These are phyloP conservation scores for Pseudogymnoascus sp. DNA, from an alignment of 2,329 filamentous ascomycete genomes.

Conservation along the genomic window DNA sequence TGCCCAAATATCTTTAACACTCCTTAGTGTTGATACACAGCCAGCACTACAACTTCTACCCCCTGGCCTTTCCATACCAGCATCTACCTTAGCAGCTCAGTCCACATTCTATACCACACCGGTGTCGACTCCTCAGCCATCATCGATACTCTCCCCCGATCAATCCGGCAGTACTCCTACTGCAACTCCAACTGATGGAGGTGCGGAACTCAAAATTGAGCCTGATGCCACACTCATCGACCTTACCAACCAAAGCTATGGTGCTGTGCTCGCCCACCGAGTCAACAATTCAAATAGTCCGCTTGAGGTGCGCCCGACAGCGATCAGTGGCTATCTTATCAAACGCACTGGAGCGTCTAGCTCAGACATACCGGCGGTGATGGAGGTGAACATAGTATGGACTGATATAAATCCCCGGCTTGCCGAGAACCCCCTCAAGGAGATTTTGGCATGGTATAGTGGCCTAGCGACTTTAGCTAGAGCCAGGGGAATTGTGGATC, in stretches of 20 bases:
- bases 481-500: conserved; percentile 55
- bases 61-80: conserved; percentile 40
- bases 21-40: conserved; percentile 58
- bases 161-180: conserved; percentile 38
- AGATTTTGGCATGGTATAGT: conserved; percentile 64
- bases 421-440: conserved; percentile 42
- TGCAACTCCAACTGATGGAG: conserved; percentile 28
- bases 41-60: conserved; percentile 59
- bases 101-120: conserved; percentile 51
- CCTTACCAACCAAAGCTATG: conserved; percentile 68
- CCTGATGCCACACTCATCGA: conserved; percentile 65
- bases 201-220: conserved; percentile 46
- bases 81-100: conserved; percentile 35
- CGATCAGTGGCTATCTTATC: conserved; percentile 59
- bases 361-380: conserved; percentile 52
- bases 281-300: conserved; percentile 52
- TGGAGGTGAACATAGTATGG: conserved; percentile 60
- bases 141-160: conserved; percentile 52
- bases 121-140: conserved; percentile 58
- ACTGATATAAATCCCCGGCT: conserved; percentile 29
- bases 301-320: conserved; percentile 48
- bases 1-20: conserved; percentile 45
- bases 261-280: conserved; percentile 60
- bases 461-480: conserved; percentile 62
- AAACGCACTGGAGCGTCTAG: conserved; percentile 50